Evolutionary conservation across 1,284 basidiomycete genomes (phyloP).

Genomic region (Cryptococcus sp.): DNA sequence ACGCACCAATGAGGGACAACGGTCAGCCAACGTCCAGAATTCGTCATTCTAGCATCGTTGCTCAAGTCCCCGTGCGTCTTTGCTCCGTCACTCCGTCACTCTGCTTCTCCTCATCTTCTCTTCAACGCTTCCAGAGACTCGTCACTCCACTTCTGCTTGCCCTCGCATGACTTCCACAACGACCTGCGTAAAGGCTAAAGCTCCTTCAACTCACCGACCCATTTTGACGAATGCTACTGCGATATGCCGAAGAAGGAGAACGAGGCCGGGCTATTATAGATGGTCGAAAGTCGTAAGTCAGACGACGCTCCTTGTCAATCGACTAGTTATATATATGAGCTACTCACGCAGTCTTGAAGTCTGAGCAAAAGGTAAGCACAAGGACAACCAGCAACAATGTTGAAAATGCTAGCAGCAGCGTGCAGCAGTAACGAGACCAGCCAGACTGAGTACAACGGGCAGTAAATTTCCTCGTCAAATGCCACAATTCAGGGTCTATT

Average conservation of each 20-base stretch:
- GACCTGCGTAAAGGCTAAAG: too few relatives aligned
- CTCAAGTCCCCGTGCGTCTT: neutral
- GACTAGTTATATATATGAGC: neutral
- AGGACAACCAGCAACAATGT: conserved; percentile 1
- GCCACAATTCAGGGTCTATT: conserved; percentile 3
- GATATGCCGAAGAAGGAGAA: conserved; percentile 13
- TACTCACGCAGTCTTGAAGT: conserved; percentile 14
- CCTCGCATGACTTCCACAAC: too few relatives aligned
- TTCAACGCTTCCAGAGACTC: too few relatives aligned
- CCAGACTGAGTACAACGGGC: neutral
- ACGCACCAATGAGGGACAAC: neutral
- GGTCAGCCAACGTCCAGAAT: conserved; percentile 2
- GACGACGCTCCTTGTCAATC: neutral
- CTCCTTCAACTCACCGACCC: conserved; percentile 37
- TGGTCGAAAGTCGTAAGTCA: neutral
- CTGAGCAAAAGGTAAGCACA: conserved; percentile 4
- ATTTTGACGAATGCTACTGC: conserved; percentile 31
- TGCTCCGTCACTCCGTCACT: neutral
- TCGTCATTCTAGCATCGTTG: too few relatives aligned
- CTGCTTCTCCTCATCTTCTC: too few relatives aligned
- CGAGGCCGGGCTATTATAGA: conserved; percentile 4
- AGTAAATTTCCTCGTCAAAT: conserved; percentile 2
- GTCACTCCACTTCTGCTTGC: too few relatives aligned
- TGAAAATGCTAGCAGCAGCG: neutral
- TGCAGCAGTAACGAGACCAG: neutral